Evolutionary conservation across 2,329 filamentous ascomycete species (phyloP).

Genomic region (Trichoderma afroharzianum): DNA sequence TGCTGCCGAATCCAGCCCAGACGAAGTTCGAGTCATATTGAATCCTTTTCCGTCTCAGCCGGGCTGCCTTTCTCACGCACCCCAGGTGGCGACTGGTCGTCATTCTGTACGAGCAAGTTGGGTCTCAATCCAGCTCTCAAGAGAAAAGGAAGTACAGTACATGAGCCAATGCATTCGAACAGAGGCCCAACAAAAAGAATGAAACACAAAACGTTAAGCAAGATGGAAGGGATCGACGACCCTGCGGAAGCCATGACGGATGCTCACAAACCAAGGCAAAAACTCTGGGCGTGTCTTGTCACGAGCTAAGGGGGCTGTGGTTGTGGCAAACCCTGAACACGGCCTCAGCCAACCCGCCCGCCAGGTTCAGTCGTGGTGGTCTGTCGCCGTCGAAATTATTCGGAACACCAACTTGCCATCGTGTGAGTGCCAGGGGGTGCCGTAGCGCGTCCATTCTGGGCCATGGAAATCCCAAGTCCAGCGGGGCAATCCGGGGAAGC

Average conservation of each 20-base stretch:
- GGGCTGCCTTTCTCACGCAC: background rate
- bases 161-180: background rate
- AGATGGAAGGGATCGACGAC: background rate
- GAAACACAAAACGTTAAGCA: background rate
- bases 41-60: slow-evolving; percentile 1
- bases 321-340: background rate
- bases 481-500: slow-evolving; percentile 16
- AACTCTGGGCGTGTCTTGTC: background rate
- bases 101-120: background rate
- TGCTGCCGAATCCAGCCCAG: background rate
- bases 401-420: background rate
- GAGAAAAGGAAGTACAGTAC: background rate
- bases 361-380: background rate
- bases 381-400: background rate
- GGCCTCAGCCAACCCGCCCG: background rate
- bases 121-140: background rate
- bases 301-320: background rate
- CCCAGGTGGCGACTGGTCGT: background rate
- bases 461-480: background rate
- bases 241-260: background rate
- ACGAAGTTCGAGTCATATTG: background rate
- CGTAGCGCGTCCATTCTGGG: background rate
- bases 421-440: background rate
- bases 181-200: background rate
- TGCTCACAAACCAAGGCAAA: background rate